Base-by-base conservation (phyloP, 495 filamentous ascomycete species). In the Recurvomyces mirabilis region DNA sequence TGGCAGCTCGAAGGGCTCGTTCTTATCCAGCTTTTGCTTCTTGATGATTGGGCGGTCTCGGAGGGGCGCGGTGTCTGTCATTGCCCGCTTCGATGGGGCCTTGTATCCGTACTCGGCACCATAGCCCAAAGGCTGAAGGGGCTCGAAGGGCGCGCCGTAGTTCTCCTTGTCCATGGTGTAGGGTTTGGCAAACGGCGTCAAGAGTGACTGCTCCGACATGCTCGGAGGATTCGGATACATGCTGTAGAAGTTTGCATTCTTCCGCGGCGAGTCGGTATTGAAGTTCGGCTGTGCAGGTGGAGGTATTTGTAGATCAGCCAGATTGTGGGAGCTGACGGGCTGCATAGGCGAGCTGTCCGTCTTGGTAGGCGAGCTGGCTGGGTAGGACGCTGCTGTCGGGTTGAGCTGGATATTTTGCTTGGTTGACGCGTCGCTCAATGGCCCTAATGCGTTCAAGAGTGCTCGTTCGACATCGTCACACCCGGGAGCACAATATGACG, bases 241-340 rank as follows among this genome's bases (percentile, higher is more conserved):
- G n/a, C 49, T 49, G 51, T 53, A 54, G 40, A 51, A 52, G 1
- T 40, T 33, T 4, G 47, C 24, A 23, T 82, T 85, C 70, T 94
- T 94, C 55, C 78, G 67, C 21, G 82, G 84, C 12, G 87, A 91
- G 64, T 91, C 87, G n/a, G 85, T 94, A 36, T 70, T 69, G 53
- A 82, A 81, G 46, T 63, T 67, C 29, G 74, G 68, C 42, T 70
- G 65, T 46, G 63, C 58, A 15, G 87, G 86, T 3, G 84, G 84
- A 38, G 78, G 78, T 61, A 93, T 85, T 34, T 78, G 72, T 42
- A 87, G 64, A 47, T 67, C 60, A 55, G 76, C 72, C 41, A 81
- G 67, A 37, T 49, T 57, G 41, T 65, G 61, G 29, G 49, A 49
- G 34, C 58, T 60, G 17, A 55, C 58, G 41, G 54, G 60, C 44